These are phyloP conservation scores for Pleurotus ostreatus DNA, from an alignment of 768 basidiomycete genomes.

Conservation along the genomic window DNA sequence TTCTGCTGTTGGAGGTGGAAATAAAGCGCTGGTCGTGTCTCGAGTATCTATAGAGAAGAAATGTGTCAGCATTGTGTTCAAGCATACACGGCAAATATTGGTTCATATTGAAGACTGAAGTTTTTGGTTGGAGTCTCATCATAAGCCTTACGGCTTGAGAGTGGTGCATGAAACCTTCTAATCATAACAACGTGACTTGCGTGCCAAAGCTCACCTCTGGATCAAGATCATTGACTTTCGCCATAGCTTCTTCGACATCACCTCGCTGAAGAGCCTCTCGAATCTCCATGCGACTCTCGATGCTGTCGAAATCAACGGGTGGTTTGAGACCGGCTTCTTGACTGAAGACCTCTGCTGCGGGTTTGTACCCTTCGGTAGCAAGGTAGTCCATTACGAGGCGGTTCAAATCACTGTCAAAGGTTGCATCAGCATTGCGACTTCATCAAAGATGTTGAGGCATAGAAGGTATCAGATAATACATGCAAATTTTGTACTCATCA, in stretches of 20 bases:
- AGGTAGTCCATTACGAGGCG: constrained; percentile 96
- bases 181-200: constrained; percentile 52
- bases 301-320: constrained; percentile 85
- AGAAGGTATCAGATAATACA: constrained; percentile 77
- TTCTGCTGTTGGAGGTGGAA: constrained; percentile 96
- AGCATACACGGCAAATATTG: constrained; percentile 12
- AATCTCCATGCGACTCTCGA: constrained; percentile 92
- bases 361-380: constrained; percentile 95
- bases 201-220: constrained; percentile 73
- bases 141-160: constrained; percentile 78
- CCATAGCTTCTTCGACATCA: constrained; percentile 92
- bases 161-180: constrained; percentile 98
- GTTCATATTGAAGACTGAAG: constrained; percentile 98
- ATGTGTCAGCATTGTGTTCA: constrained; percentile 16
- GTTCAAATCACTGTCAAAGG: constrained; percentile 77
- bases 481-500: constrained; percentile 75
- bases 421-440: constrained; percentile 13
- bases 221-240: constrained; percentile 92
- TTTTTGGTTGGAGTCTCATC: constrained; percentile 77
- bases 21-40: constrained; percentile 89
- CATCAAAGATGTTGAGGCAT: constrained; percentile 18
- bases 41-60: constrained; percentile 71
- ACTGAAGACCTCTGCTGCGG: constrained; percentile 93
- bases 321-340: constrained; percentile 76
- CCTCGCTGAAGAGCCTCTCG: constrained; percentile 92